These are phyloP conservation scores for Globisporangium polare DNA, from an alignment of 352 stramenopile genomes.

Conservation along the genomic window DNA sequence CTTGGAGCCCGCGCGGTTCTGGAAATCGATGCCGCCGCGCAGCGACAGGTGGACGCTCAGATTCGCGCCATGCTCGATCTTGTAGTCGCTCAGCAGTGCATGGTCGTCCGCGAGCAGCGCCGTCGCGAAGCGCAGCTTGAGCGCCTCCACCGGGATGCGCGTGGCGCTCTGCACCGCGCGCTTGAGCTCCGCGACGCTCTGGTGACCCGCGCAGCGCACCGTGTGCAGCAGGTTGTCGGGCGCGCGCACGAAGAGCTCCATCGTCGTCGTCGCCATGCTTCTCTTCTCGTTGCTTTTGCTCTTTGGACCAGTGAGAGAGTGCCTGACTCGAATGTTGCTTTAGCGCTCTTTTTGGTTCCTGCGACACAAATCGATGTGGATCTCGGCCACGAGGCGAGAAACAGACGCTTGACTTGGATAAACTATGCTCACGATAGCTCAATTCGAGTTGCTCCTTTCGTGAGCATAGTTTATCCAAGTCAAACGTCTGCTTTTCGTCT, in stretches of 20 bases:
- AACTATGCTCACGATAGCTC: too few species aligned
- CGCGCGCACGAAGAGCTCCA: conserved; percentile 30
- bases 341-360: not conserved
- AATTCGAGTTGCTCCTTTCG: too few species aligned
- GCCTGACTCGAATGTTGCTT: not conserved
- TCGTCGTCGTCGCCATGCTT: conserved; percentile 18
- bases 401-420: too few species aligned
- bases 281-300: not conserved
- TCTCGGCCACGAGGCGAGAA: too few species aligned
- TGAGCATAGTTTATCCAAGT: too few species aligned
- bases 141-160: conserved; percentile 13
- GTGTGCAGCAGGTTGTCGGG: conserved; percentile 17
- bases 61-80: conserved; percentile 16
- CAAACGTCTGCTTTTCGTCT: too few species aligned
- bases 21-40: conserved; percentile 69
- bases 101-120: conserved; percentile 17
- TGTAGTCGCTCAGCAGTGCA: conserved; percentile 17
- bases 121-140: conserved; percentile 24
- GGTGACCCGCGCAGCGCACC: conserved; percentile 5
- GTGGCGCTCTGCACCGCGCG: conserved; percentile 16
- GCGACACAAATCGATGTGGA: too few species aligned
- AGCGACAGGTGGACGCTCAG: conserved; percentile 17
- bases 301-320: not conserved
- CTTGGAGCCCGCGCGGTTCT: conserved; percentile 84
- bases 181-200: conserved; percentile 20